These are phyloP conservation scores for Helminthosporium solani DNA, from an alignment of 2,329 filamentous ascomycete genomes.

Conservation along the genomic window DNA sequence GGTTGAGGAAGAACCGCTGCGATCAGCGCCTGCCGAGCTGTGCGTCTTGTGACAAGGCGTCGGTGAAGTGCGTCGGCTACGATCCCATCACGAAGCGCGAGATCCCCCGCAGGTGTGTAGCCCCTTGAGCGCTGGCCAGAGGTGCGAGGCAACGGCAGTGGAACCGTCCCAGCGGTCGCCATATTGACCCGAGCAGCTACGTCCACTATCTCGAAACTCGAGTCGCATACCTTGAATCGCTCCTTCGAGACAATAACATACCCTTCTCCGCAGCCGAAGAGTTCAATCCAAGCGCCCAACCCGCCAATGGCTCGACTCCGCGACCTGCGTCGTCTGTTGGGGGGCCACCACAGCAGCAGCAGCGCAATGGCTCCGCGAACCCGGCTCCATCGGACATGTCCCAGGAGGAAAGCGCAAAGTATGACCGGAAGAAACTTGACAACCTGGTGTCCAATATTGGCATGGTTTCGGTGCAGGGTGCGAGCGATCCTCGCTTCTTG, in stretches of 20 bases:
- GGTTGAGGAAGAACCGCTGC: conserved; percentile 89
- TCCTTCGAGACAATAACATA: conserved; percentile 69
- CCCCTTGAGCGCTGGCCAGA: neutral
- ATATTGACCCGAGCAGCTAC: conserved; percentile 59
- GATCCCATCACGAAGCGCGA: conserved; percentile 96
- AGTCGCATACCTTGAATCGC: conserved; percentile 76
- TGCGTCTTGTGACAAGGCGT: conserved; percentile 88
- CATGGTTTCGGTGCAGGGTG: conserved; percentile 75
- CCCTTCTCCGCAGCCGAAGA: conserved; percentile 68
- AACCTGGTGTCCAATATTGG: conserved; percentile 69
- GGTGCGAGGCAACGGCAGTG: neutral
- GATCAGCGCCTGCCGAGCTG: conserved; percentile 91
- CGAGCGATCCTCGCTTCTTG: conserved; percentile 76
- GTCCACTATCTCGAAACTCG: conserved; percentile 92
- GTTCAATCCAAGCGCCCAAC: conserved; percentile 53
- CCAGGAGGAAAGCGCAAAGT: conserved; percentile 48
- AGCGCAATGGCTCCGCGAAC: conserved; percentile 24
- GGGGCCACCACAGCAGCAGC: conserved; percentile 18
- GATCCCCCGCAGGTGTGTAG: conserved; percentile 70
- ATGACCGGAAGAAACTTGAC: conserved; percentile 63
- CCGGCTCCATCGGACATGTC: conserved; percentile 15
- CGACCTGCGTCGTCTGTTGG: conserved; percentile 19
- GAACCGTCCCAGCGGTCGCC: conserved; percentile 3
- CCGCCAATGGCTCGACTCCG: conserved; percentile 34
- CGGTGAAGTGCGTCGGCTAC: conserved; percentile 88